Evolutionary conservation across 2,329 filamentous ascomycete species (phyloP).

Genomic region (Cryphonectria japonica): DNA sequence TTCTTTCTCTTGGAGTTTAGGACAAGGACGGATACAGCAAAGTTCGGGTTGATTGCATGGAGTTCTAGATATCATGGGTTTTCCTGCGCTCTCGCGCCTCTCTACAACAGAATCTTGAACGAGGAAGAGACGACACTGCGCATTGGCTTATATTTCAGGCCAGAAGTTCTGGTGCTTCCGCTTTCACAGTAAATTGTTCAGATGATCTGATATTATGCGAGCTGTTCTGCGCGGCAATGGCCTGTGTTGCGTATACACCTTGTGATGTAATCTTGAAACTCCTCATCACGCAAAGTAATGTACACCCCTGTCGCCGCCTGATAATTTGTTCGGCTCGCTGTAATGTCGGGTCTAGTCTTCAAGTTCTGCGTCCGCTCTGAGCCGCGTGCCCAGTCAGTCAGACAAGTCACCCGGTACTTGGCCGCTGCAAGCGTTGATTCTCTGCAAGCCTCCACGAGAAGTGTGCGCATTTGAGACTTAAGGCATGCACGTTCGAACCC

Average conservation of each 20-base stretch:
- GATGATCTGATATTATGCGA: neutral
- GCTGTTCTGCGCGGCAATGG: neutral
- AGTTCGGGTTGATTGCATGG: constrained; percentile 26
- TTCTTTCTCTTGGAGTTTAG: constrained; percentile 26
- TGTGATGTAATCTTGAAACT: neutral
- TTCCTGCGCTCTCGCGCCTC: constrained; percentile 20
- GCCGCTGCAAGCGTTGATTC: neutral
- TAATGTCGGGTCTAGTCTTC: neutral
- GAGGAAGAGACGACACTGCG: constrained; percentile 14
- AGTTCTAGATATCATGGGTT: constrained; percentile 24
- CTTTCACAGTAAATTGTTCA: no score
- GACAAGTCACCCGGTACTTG: neutral
- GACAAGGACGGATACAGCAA: constrained; percentile 22
- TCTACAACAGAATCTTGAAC: neutral
- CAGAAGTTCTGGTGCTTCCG: neutral
- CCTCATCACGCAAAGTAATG: neutral
- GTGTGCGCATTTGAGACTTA: no score
- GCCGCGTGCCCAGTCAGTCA: neutral
- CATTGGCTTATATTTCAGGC: neutral
- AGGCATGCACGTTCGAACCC: neutral
- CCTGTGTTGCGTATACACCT: neutral
- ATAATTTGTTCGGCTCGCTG: neutral
- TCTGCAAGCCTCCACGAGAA: neutral
- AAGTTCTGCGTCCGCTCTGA: neutral
- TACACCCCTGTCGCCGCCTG: neutral